Base-by-base conservation (phyloP, 768 basidiomycete species). In the Boletus sp. region DNA sequence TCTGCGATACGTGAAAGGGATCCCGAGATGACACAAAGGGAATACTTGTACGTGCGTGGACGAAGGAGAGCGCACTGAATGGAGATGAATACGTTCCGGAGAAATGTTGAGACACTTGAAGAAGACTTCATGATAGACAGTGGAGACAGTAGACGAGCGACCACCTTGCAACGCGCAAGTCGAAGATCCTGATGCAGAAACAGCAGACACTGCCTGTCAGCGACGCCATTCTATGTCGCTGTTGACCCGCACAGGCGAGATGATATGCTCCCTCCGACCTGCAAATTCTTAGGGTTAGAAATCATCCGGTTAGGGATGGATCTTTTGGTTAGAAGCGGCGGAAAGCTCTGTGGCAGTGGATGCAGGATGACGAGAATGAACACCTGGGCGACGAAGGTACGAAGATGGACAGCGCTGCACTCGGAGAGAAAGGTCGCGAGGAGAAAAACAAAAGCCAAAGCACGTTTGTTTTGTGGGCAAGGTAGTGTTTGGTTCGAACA, bases 251-350 rank as follows among this genome's bases (percentile, higher is more conserved):
- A 58, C 61, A 65, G 64, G 64, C 63, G 53, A 54, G 57, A 65
- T 57, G 61, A 46, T 48, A 56, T 63, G 64, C 57, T 71, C 72
- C 73, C 56, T 54, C 54, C 61, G 63, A 69, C 73, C 76, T 66
- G 65, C 64, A 65, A 58, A 67, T 64, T 68, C 76, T 78, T 85
- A 84, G 82, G 83, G 83, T 85, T 85, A 84, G 80, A 80, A 76
- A 71, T 72, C 81, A 80, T 80, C 73, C 67, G 50, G 66, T 67
- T 64, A 69, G 68, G 76, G 76, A 78, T 73, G 77, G 75, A 78
- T 70, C 71, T 80, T 80, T 78, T 83, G 81, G 80, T 77, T 80
- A 74, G 68, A 73, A 75, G 58, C 59, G 70, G 68, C 63, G 63
- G 66, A 52, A 61, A 59, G 62, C 56, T 63, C 58, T 55, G 60